A percentile compares a stretch with the other conserved stretches of the same genome.
phyloP scores from a whole-genome alignment of 73 alveolate species.

The Stentor roeselii region DNA sequence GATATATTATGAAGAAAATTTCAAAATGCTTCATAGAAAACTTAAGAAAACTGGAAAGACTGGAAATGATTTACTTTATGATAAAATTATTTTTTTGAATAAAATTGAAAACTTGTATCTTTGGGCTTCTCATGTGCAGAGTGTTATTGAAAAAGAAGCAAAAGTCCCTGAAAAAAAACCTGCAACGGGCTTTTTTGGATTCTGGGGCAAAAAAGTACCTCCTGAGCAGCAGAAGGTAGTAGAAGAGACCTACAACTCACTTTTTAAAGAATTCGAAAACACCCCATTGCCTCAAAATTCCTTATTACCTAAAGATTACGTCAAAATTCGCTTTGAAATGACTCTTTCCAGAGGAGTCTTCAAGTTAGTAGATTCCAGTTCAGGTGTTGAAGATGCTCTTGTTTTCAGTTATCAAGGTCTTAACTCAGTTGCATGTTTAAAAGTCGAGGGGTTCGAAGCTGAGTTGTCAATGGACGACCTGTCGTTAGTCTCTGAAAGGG shows the following conservation, averaged over 20 bases:
- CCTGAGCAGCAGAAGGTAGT: neutral
- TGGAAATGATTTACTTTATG: neutral
- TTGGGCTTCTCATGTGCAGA: conserved; percentile 6
- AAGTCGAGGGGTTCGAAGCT: neutral
- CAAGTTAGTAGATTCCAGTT: neutral
- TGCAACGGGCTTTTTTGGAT: neutral
- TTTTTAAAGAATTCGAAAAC: neutral
- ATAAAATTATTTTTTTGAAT: neutral
- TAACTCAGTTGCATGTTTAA: neutral
- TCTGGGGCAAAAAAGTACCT: neutral
- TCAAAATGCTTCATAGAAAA: conserved; percentile 22
- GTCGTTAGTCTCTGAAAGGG: neutral
- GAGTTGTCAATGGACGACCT: neutral
- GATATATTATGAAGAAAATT: conserved; percentile 11
- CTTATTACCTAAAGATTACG: neutral
- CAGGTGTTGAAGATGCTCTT: neutral
- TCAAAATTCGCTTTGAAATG: neutral
- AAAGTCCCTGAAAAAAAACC: conserved; percentile 4
- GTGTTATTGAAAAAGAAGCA: neutral
- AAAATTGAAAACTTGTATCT: neutral
- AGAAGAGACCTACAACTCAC: neutral
- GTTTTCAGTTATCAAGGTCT: too few relatives aligned
- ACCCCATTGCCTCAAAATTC: neutral
- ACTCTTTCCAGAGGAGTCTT: neutral
- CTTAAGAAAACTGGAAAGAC: conserved; percentile 9